Base-by-base conservation (phyloP, 1,284 basidiomycete species). In the Microbotryum saponariae region DNA sequence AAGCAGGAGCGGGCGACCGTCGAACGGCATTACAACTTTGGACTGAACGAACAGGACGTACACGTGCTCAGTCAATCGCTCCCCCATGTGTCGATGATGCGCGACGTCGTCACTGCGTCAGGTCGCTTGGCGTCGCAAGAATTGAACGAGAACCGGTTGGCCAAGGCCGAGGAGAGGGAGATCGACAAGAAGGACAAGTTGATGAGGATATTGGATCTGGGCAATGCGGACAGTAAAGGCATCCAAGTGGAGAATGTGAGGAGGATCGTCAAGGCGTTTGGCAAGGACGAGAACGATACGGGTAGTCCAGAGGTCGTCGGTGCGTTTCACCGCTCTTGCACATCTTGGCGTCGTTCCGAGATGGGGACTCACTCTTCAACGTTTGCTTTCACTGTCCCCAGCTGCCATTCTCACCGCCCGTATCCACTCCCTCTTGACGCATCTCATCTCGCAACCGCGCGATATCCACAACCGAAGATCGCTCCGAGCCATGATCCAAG, bases 261-360 rank as follows among this genome's bases (percentile, higher is more conserved):
- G 71, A 80, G 91, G 65, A 88, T 94, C 69, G 80, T 96, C 51
- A 76, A 78, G 14, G 85, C 83, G 58, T 97, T 97, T 51, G 79
- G 92, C 88, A 27, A 78, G 64, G 83, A 84, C 59, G 82, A 82
- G n/a, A 81, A 81, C 59, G 87, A 94, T 74, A 82, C 90, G 2
- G 93, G 91, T 45, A 81, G 85, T 58, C 82, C 88, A 1, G 88
- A 91, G 71, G 91, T 94, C 0, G 91, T 96, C 81, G 88, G 91
- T 89, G 72, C 62, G 83, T 77, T 31, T 31, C 8, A 42, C 37
- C 37, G 14, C 37, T 42, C 5, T 12, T 18, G 14, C 6, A 7
- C 7, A 18, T 33, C 54, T 48, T 47, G 31, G 31, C 6, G 31
- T 31, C 31, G 31, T 10, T 31, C 8, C 7, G 31, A 31, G 31